A percentile compares a stretch with the other conserved stretches of the same genome.
Conservation (phyloP, 2,329 filamentous ascomycete species). For the Fusarium illudens region DNA sequence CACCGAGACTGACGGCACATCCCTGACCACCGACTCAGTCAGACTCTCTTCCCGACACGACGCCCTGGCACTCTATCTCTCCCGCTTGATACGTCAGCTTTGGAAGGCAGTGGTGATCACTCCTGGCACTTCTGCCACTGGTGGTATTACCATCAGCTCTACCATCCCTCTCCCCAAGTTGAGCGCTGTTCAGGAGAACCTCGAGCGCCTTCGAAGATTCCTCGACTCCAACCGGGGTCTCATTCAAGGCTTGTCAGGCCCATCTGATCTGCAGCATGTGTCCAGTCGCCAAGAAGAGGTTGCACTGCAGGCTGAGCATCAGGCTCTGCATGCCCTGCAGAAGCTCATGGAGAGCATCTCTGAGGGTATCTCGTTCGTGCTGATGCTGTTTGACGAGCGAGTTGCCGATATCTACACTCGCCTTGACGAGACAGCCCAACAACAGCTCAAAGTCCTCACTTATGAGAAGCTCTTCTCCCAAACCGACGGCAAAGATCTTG, state of each 20-base stretch:
- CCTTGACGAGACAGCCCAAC: conserved; percentile 74
- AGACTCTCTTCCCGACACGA: conserved; percentile 88
- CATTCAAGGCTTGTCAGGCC: conserved; percentile 93
- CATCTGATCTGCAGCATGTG: conserved; percentile 81
- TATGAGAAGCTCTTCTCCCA: conserved; percentile 90
- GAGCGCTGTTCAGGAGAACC: conserved; percentile 77
- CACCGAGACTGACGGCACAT: conserved; percentile 77
- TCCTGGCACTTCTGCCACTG: conserved; percentile 59
- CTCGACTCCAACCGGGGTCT: conserved; percentile 87
- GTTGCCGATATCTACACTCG: conserved; percentile 86
- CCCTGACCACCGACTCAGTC: conserved; percentile 81
- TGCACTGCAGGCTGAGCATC: conserved; percentile 91
- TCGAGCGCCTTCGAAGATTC: conserved; percentile 82
- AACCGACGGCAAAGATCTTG: conserved; percentile 81
- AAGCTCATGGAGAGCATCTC: conserved; percentile 89
- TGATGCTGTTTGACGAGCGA: conserved; percentile 93
- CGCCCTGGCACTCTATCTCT: conserved; percentile 86
- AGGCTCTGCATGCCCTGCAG: conserved; percentile 86
- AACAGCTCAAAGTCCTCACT: conserved; percentile 78
- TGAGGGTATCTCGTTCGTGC: conserved; percentile 94
- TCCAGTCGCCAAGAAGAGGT: conserved; percentile 89
- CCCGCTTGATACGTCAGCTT: conserved; percentile 84
- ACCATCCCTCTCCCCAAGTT: conserved; percentile 75
- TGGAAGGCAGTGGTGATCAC: conserved; percentile 84
- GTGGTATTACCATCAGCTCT: conserved; percentile 70